phyloP scores from a whole-genome alignment of 1,284 basidiomycete species.

The Puccinia sorghi region DNA sequence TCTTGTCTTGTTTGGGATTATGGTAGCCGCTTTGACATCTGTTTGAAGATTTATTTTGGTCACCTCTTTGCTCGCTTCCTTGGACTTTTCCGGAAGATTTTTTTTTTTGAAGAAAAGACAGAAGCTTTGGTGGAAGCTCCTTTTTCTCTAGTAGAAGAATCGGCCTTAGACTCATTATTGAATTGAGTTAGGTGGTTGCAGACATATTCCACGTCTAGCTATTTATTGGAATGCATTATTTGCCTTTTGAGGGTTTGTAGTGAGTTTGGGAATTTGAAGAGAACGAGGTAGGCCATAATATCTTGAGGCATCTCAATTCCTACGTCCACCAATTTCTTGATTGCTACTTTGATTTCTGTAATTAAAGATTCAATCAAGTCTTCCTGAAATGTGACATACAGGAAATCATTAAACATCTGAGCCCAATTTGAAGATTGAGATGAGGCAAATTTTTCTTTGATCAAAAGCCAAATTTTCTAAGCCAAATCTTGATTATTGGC shows the following conservation, averaged over 20 bases:
- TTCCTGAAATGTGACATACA: background rate
- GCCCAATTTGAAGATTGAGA: background rate
- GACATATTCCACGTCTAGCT: background rate
- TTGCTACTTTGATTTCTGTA: background rate
- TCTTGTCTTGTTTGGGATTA: no score
- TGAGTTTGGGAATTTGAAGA: background rate
- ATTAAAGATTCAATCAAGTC: background rate
- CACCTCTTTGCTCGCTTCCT: background rate
- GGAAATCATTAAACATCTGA: background rate
- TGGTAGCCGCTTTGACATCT: no score
- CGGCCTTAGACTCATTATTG: no score
- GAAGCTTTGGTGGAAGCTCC: background rate
- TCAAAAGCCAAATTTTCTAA: background rate
- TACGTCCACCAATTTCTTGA: background rate
- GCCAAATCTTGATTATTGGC: background rate
- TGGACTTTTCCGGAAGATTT: background rate
- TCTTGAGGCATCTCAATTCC: background rate
- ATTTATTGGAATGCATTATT: background rate
- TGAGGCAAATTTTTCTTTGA: background rate
- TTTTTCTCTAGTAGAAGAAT: no score
- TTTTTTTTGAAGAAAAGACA: background rate
- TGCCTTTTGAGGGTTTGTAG: background rate
- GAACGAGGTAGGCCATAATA: background rate
- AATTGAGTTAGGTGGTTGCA: background rate
- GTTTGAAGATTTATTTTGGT: no score